A percentile compares a stretch with the other conserved stretches of the same genome.
Conservation (phyloP, 306 rosid genomes). For the Cicer arietinum region DNA sequence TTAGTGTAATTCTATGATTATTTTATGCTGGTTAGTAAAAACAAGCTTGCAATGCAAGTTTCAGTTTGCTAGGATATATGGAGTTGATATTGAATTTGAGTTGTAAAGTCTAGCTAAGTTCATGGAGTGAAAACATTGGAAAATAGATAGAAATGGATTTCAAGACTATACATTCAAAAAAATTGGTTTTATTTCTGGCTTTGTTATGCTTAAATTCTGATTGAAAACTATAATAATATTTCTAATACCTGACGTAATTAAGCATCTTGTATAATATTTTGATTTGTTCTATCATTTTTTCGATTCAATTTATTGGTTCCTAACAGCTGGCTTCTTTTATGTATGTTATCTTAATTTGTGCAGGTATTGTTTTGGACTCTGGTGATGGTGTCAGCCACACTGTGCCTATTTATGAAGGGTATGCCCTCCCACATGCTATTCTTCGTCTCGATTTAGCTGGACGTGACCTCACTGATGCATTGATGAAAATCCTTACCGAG, state of each 20-base stretch:
- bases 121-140: not conserved
- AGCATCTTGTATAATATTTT: too few relatives aligned
- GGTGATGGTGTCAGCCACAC: conserved; percentile 95
- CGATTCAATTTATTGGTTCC: not conserved
- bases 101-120: too few relatives aligned
- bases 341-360: conserved; percentile 31
- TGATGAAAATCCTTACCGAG: conserved; percentile 80
- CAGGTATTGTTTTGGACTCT: conserved; percentile 88
- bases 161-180: not conserved
- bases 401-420: conserved; percentile 82
- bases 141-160: not conserved
- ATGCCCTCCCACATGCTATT: conserved; percentile 86
- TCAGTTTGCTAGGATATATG: not conserved
- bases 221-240: conserved; percentile 8
- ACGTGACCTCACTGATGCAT: conserved; percentile 80
- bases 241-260: too few relatives aligned
- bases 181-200: not conserved
- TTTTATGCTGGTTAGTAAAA: not conserved
- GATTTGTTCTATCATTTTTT: too few relatives aligned
- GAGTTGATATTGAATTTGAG: too few relatives aligned
- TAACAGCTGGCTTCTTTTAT: not conserved
- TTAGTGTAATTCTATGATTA: not conserved
- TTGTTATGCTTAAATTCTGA: conserved; percentile 16
- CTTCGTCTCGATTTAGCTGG: conserved; percentile 87
- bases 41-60: not conserved